Evolutionary conservation across 352 stramenopile genomes (phyloP), one percentile per base, ranked within the genome.

Genomic region (Globisporangium paroecandrum): DNA sequence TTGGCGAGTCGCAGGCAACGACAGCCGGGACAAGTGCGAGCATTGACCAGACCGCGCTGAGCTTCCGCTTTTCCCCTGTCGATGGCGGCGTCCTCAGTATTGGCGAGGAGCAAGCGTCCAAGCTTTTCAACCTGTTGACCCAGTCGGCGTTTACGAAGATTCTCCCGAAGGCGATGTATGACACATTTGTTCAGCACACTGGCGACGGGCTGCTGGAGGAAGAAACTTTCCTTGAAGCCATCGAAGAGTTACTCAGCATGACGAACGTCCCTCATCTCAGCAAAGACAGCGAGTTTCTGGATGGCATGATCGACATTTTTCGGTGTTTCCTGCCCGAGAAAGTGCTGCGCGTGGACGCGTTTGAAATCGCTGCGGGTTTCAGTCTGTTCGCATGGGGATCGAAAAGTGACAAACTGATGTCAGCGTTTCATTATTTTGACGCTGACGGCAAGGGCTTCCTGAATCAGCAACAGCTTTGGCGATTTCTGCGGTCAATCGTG

Each of bases 151-250:
- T 94, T 61, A 92, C 88, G 0, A 89, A 88, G 38, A 66, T 94
- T 4, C 72, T 77, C 58, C 78, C 87, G 3, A 79, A 93, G 27
- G 77, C 76, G 6, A 93, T 96, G 77, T 96, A 94, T 63, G 87
- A 94, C 57, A 94, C 85, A 15, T 94, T 96, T 62, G 78, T 94
- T 0, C 85, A 93, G 58, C 88, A 96, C 69, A 96, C 88, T 12
- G 82, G 83, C 9, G 88, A 96, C 49, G 88, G 88, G 0, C 32
- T 93, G 49, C 68, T 96, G 2, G 88, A 96, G 69, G 86, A 94
- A 76, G 83, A 92, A 18, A 94, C 86, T 27, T 96, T 93, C 60
- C 56, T 94, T 7, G 81, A 93, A 68, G 80, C 84, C 0, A 81
- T 96, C 41, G 82, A 94, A 65, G 87, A 94, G 55, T 70, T 96